Evolutionary conservation across 345 rosid species (phyloP).

Genomic region (Brassica carinata): DNA sequence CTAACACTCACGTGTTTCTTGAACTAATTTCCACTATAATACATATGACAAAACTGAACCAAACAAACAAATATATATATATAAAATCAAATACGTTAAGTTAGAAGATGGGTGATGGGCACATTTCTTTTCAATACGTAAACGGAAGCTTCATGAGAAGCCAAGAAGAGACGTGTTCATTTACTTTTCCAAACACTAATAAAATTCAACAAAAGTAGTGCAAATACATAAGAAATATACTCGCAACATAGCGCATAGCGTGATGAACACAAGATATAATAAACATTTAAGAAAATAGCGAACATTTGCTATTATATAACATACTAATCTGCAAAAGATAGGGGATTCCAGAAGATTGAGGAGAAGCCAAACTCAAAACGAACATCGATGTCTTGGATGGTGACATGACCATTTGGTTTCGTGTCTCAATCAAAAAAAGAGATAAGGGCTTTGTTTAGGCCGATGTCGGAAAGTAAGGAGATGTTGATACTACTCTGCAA

Average conservation of each 20-base stretch:
- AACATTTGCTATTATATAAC: background rate
- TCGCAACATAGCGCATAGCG: background rate
- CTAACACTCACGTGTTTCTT: slow-evolving; percentile 26
- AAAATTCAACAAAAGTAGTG: background rate
- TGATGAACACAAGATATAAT: background rate
- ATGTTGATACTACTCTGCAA: slow-evolving; percentile 40
- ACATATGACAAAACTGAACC: background rate
- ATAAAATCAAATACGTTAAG: background rate
- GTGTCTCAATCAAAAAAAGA: slow-evolving; percentile 3
- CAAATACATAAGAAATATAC: background rate
- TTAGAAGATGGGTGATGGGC: background rate
- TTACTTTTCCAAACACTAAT: background rate
- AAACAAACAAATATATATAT: background rate
- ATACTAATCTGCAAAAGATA: background rate
- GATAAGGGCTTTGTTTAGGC: background rate
- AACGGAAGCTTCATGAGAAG: slow-evolving; percentile 25
- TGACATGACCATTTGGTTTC: slow-evolving; percentile 15
- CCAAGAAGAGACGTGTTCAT: slow-evolving; percentile 20
- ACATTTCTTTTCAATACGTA: background rate
- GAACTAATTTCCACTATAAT: background rate
- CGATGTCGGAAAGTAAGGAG: slow-evolving; percentile 35
- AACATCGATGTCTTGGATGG: slow-evolving; percentile 3
- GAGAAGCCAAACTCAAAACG: slow-evolving; percentile 19
- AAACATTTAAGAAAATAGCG: background rate
- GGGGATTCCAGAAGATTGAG: slow-evolving; percentile 2